Percentiles rank a stretch among this genome's conserved stretches.
Conservation (phyloP, 169 alveolate species). For the Babesia bigemina region DNA sequence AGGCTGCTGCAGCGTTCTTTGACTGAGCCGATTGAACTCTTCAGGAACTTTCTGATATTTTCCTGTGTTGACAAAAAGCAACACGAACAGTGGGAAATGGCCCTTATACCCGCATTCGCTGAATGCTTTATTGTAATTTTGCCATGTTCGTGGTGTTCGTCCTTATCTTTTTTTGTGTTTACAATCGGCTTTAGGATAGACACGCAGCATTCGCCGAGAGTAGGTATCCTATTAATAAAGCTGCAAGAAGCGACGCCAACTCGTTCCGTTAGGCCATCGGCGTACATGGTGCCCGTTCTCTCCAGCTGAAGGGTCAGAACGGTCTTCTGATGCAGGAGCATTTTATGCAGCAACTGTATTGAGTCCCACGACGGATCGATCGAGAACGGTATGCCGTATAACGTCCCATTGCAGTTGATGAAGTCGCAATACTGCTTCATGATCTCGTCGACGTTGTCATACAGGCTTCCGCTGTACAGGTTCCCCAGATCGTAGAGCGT, state of each 20-base stretch:
- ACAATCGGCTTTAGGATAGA: background rate
- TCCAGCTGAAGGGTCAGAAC: background rate
- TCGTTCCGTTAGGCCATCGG: background rate
- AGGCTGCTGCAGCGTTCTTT: background rate
- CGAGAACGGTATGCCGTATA: slow-evolving; percentile 7
- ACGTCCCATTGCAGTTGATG: slow-evolving; percentile 3
- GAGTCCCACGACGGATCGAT: slow-evolving; percentile 7
- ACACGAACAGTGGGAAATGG: slow-evolving; percentile 12
- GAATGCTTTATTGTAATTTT: background rate
- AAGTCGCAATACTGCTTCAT: slow-evolving; percentile 7
- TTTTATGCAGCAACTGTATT: background rate
- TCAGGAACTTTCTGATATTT: background rate
- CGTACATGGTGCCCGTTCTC: slow-evolving; percentile 10
- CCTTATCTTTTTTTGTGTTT: background rate
- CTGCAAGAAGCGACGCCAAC: background rate
- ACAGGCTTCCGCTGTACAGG: slow-evolving; percentile 3
- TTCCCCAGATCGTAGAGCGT: background rate
- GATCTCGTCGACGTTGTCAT: slow-evolving; percentile 11
- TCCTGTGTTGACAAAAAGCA: background rate
- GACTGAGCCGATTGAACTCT: background rate
- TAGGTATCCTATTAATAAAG: background rate
- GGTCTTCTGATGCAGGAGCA: slow-evolving; percentile 2
- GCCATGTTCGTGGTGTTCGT: background rate
- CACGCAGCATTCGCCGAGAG: slow-evolving; percentile 5
- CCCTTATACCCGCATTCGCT: background rate